Evolutionary conservation across 208 protist species (phyloP), one percentile per base, ranked within the genome.

Genomic region (Crithidia brevicula): DNA sequence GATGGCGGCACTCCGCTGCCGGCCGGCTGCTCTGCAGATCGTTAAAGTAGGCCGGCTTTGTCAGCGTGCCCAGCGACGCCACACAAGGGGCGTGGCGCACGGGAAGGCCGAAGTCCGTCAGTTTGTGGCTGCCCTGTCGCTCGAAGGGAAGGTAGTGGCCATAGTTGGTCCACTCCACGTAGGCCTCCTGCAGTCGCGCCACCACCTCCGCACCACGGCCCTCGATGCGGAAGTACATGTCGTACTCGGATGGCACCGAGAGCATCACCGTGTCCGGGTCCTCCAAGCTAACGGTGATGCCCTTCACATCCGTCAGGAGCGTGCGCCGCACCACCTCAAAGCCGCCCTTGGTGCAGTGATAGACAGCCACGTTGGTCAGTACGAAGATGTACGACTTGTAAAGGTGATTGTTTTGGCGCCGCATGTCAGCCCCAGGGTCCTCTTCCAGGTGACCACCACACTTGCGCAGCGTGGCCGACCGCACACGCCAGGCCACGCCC

Each of bases 321-420:
- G 80, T 86, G 20, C 86, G 82, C 16, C 79, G 72, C 56, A 83
- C 62, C 49, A 88, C 62, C 47, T 84, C 86, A 47, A 80, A 81
- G 38, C 76, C 77, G 38, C 72, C 80, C 64, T 83, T 79, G 27
- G 79, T 79, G 57, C 75, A 86, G 66, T 83, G 81, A 71, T 92
- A 92, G 46, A 92, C 51, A 25, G 86, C 86, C 50, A 61, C 75
- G 77, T 92, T 92, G 28, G 86, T 92, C 31, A 92, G 25, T 27
- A 88, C 52, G 30, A 92, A 66, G 22, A 92, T 71, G 52, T 82
- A 81, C 16, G 71, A 64, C 67, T 88, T 88, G 74, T 79, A 81
- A 30, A 81, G 66, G 57, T 82, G 67, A 56, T 83, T 85, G 53
- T 82, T 82, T 56, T 65, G 56, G 5, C 71, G 70, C 33, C 64